Conservation (phyloP, 2,329 filamentous ascomycete genomes). For the Fusarium humuli region DNA sequence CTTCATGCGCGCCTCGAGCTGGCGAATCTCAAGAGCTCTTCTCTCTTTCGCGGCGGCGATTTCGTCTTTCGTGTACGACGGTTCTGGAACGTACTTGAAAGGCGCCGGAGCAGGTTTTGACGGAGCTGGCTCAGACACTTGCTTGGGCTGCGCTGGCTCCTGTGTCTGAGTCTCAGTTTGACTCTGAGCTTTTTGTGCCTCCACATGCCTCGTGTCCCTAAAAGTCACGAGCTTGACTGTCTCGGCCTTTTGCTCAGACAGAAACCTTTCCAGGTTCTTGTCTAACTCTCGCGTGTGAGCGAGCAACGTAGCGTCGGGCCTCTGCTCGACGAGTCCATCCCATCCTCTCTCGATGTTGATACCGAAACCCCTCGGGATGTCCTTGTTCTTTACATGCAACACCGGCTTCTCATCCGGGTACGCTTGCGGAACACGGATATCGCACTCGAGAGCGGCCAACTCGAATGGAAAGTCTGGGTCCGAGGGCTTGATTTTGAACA, state of each 20-base stretch:
- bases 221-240: conserved; percentile 76
- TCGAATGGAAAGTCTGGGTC: conserved; percentile 89
- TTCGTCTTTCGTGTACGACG: conserved; percentile 68
- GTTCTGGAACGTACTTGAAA: conserved; percentile 55
- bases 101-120: conserved; percentile 33
- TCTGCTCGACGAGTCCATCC: conserved; percentile 69
- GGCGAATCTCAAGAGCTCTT: conserved; percentile 74
- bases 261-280: conserved; percentile 75
- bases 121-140: conserved; percentile 18
- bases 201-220: conserved; percentile 65
- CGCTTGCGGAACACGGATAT: conserved; percentile 70
- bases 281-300: conserved; percentile 77
- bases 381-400: conserved; percentile 74
- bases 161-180: conserved; percentile 8
- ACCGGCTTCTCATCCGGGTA: conserved; percentile 71
- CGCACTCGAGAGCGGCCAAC: conserved; percentile 74
- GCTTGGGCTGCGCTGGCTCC: conserved; percentile 13
- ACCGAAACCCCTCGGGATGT: conserved; percentile 77
- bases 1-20: conserved; percentile 80
- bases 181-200: conserved; percentile 35
- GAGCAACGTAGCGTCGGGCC: conserved; percentile 69
- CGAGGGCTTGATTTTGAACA: conserved; percentile 76
- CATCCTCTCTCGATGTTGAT: conserved; percentile 83
- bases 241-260: conserved; percentile 77
- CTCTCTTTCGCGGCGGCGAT: conserved; percentile 71